Evolutionary conservation across 352 stramenopile species (phyloP).

Genomic region (Pythium monospermum): DNA sequence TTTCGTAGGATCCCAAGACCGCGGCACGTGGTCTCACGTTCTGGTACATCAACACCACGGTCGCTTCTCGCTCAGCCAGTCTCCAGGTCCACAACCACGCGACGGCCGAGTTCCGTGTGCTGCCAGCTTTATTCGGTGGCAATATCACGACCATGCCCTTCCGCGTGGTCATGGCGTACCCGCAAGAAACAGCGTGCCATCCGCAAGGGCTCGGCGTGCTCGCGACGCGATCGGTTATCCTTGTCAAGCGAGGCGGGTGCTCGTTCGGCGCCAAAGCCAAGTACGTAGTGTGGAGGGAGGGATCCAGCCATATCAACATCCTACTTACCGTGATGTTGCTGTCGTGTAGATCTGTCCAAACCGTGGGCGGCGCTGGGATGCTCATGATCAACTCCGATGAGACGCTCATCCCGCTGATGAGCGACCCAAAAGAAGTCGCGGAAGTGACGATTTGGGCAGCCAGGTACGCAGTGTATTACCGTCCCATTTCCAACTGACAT

Average conservation of each 20-base stretch:
- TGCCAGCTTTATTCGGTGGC: slow-evolving; percentile 52
- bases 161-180: slow-evolving; percentile 55
- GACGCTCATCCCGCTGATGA: slow-evolving; percentile 58
- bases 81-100: slow-evolving; percentile 1
- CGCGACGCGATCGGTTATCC: slow-evolving; percentile 46
- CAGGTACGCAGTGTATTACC: slow-evolving; percentile 34
- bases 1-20: slow-evolving; percentile 40
- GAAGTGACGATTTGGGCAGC: slow-evolving; percentile 55
- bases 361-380: slow-evolving; percentile 52
- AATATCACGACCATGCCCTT: slow-evolving; percentile 43
- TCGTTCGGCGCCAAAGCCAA: slow-evolving; percentile 61
- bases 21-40: slow-evolving; percentile 38
- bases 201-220: slow-evolving; percentile 54
- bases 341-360: slow-evolving; percentile 33
- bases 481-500: not conserved
- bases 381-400: slow-evolving; percentile 64
- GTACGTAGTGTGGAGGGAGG: too few relatives aligned
- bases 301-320: too few relatives aligned
- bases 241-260: slow-evolving; percentile 67
- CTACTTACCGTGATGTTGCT: not conserved
- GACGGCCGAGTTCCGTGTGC: slow-evolving; percentile 31
- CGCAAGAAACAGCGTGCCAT: slow-evolving; percentile 65
- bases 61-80: too few relatives aligned
- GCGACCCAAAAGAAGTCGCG: slow-evolving; percentile 43
- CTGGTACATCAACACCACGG: slow-evolving; percentile 45